Base-by-base conservation (phyloP, 1,284 basidiomycete genomes). In the Cutaneotrichosporon sp. region DNA sequence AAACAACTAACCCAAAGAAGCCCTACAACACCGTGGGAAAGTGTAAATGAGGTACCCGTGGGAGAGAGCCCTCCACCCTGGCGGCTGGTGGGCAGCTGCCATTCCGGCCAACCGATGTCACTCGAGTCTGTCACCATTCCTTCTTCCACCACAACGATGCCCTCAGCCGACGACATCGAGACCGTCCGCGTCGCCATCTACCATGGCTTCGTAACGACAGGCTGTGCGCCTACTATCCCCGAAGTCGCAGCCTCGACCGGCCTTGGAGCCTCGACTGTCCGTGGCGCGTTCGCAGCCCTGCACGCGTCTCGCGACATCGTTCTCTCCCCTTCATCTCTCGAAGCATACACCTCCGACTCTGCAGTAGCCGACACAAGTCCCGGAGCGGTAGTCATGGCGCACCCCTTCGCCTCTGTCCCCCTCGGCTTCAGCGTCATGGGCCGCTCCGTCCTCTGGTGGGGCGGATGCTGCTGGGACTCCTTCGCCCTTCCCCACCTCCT, bases 351-450 rank as follows among this genome's bases (percentile, higher is more conserved):
- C 18, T 4, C 18, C 46, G 42, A 9, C n/a, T 6, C 46, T 11
- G 31, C 8, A 5, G 9, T 3, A 1, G 18, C 38, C n/a, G 53
- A 57, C 58, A 52, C 34, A 3, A 10, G 51, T 38, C 22, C 46
- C 4, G 30, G 26, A 21, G 47, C 46, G 5, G 31, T 64, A 26
- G 30, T 64, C 52, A 56, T 64, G 52, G 63, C 63, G 21, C 63
- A 64, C 47, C 63, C 63, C 18, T 64, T 64, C 55, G 46, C 63
- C 5, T 31, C 36, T 16, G 34, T 64, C 47, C 55, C 55, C 5
- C 58, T 64, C 36, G 63, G 63, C 18, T 64, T 64, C 49, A 64
- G 63, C 38, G 63, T 60, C 22, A 60, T 64, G 58, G 63, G 63
- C 46, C 8, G 8, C 4, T 4, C 16, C n/a, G 11, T 60, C 47